Evolutionary conservation across 2,329 filamentous ascomycete species (phyloP).

Genomic region (Metarhizium album): DNA sequence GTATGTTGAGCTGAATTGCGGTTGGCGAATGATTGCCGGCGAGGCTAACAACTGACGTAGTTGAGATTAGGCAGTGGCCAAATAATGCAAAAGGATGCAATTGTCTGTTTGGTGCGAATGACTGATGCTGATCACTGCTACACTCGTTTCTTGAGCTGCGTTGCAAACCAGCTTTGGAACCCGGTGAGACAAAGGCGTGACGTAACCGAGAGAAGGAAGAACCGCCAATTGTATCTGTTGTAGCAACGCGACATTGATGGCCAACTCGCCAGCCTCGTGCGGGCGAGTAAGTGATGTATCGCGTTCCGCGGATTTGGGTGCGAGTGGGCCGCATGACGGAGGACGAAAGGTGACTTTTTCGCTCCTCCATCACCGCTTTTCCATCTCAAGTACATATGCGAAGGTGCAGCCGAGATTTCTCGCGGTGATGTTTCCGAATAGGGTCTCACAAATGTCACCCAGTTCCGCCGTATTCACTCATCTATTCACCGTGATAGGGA

Average conservation of each 20-base stretch:
- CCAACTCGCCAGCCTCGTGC: too few species aligned
- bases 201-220: neutral
- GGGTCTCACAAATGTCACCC: too few species aligned
- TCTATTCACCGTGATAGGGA: too few species aligned
- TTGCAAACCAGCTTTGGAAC: neutral
- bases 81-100: too few species aligned
- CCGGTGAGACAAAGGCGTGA: neutral
- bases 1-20: neutral
- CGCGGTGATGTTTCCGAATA: too few species aligned
- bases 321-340: neutral
- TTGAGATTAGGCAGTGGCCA: neutral
- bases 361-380: too few species aligned
- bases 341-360: neutral
- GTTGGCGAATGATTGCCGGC: neutral
- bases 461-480: too few species aligned
- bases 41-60: neutral
- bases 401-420: too few species aligned
- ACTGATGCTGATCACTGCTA: neutral
- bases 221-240: neutral
- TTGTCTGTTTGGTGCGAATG: too few species aligned
- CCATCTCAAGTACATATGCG: too few species aligned
- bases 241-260: neutral
- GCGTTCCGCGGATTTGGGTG: neutral
- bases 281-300: too few species aligned
- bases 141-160: neutral